Evolutionary conservation across 805 yeast genomes (phyloP).

Genomic region (Myxozyma neotropica): DNA sequence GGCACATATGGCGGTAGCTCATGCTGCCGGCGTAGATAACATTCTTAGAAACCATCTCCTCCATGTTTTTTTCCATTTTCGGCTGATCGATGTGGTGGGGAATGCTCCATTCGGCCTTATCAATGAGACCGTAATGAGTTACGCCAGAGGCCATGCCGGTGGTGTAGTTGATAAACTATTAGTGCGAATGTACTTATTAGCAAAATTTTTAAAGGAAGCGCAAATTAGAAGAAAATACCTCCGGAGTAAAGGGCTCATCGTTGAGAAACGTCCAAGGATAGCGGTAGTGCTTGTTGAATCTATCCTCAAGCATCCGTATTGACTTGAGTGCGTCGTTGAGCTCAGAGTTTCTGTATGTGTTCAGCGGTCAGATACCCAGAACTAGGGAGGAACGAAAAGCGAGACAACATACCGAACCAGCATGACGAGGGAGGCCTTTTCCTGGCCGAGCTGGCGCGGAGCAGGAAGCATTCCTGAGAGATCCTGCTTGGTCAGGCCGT

Average conservation of each 20-base stretch:
- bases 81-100: constrained; percentile 72
- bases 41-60: constrained; percentile 48
- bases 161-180: constrained; percentile 56
- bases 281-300: constrained; percentile 72
- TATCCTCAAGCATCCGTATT: constrained; percentile 70
- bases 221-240: constrained; percentile 40
- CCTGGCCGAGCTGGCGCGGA: constrained; percentile 49
- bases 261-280: constrained; percentile 94
- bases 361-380: too few species aligned
- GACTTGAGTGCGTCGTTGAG: constrained; percentile 58
- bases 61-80: constrained; percentile 51
- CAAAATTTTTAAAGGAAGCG: background rate
- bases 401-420: constrained; percentile 55
- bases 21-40: constrained; percentile 66
- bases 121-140: constrained; percentile 71
- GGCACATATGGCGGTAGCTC: constrained; percentile 90
- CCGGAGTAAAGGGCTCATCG: constrained; percentile 72
- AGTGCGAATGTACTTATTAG: background rate
- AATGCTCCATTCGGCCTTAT: constrained; percentile 76
- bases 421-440: constrained; percentile 87
- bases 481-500: constrained; percentile 18
- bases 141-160: constrained; percentile 62
- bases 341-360: constrained; percentile 55
- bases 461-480: constrained; percentile 17
- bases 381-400: background rate